Evolutionary conservation across 2,329 filamentous ascomycete species (phyloP).

Genomic region (Thelonectria rubi): DNA sequence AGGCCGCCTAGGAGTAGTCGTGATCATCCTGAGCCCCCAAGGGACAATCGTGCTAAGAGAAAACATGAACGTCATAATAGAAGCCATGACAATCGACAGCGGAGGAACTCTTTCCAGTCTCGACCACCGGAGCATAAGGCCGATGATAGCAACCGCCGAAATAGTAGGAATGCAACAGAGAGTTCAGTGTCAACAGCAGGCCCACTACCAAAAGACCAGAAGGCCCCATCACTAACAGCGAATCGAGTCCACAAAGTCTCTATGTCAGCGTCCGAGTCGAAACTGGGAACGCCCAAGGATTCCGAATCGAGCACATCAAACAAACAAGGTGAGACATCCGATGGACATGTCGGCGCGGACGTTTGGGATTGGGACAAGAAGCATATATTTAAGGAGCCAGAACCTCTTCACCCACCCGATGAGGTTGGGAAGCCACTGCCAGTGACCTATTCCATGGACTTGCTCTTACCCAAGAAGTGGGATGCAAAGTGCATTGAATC

Average conservation of each 20-base stretch:
- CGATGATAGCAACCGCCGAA: constrained; percentile 30
- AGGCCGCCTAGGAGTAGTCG: constrained; percentile 44
- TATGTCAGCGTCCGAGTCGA: constrained; percentile 16
- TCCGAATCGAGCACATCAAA: constrained; percentile 19
- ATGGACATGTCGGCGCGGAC: constrained; percentile 39
- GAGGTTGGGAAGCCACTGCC: constrained; percentile 58
- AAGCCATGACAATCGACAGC: constrained; percentile 43
- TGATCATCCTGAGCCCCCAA: constrained; percentile 41
- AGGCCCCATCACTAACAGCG: background rate
- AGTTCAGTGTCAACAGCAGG: constrained; percentile 33
- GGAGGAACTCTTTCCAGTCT: constrained; percentile 36
- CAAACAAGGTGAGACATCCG: constrained; percentile 18
- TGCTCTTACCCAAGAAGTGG: constrained; percentile 56
- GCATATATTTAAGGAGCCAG: constrained; percentile 50
- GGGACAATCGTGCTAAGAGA: constrained; percentile 45
- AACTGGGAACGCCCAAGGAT: constrained; percentile 22
- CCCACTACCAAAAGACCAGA: constrained; percentile 44
- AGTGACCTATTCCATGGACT: constrained; percentile 53
- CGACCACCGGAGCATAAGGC: constrained; percentile 40
- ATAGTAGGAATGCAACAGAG: constrained; percentile 18
- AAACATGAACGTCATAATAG: constrained; percentile 46
- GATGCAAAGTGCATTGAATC: constrained; percentile 56
- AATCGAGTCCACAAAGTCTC: constrained; percentile 24
- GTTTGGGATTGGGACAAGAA: constrained; percentile 52
- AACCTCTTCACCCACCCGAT: constrained; percentile 51